Conservation (phyloP, 2,329 filamentous ascomycete genomes). For the Fusarium metavorans region DNA sequence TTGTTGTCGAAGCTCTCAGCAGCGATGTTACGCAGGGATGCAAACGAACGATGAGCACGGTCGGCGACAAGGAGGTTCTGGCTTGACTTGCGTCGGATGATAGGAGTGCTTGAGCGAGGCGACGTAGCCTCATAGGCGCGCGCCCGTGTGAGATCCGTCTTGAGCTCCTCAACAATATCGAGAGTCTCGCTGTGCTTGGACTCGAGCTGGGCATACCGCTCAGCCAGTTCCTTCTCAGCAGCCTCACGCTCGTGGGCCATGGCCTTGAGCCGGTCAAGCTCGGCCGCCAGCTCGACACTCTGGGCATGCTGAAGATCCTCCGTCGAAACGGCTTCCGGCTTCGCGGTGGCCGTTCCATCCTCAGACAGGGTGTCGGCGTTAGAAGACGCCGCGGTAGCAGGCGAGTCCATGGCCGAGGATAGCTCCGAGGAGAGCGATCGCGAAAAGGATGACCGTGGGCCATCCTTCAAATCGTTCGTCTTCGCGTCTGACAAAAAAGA, state of each 20-base stretch:
- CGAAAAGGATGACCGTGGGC: constrained; percentile 75
- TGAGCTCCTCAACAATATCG: constrained; percentile 90
- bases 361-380: constrained; percentile 63
- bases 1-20: constrained; percentile 85
- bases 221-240: constrained; percentile 77
- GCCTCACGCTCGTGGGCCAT: constrained; percentile 82
- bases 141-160: constrained; percentile 85
- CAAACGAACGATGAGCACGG: constrained; percentile 90
- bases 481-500: constrained; percentile 88
- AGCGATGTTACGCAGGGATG: constrained; percentile 89
- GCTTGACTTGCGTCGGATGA: constrained; percentile 93
- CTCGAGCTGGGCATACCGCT: constrained; percentile 87
- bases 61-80: constrained; percentile 90
- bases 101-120: constrained; percentile 74
- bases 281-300: constrained; percentile 65
- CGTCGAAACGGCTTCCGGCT: constrained; percentile 50
- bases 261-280: constrained; percentile 77
- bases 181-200: constrained; percentile 84
- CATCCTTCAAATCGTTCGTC: constrained; percentile 77
- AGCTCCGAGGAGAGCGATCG: constrained; percentile 95
- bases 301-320: constrained; percentile 54
- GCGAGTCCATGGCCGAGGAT: constrained; percentile 85
- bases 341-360: constrained; percentile 59
- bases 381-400: constrained; percentile 72
- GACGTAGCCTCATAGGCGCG: constrained; percentile 71